Conservation (phyloP, 2,329 filamentous ascomycete genomes). For the Venturiaceae sp. region DNA sequence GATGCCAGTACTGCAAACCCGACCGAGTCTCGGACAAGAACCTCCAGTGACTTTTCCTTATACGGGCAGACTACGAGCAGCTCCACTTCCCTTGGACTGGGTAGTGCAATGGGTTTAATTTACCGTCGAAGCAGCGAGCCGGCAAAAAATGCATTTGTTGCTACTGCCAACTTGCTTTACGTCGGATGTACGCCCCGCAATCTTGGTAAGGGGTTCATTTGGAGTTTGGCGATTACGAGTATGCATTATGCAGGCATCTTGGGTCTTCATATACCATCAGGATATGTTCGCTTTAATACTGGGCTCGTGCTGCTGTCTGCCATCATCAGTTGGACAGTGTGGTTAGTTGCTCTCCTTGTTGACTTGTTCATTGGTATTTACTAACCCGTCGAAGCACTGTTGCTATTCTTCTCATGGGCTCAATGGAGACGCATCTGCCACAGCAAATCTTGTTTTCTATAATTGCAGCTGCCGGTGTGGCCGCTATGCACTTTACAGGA, state of each 20-base stretch:
- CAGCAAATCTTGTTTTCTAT: slow-evolving; percentile 22
- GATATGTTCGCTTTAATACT: slow-evolving; percentile 17
- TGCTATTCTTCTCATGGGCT: slow-evolving; percentile 21
- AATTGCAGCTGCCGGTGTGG: slow-evolving; percentile 23
- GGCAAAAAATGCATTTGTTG: slow-evolving; percentile 14
- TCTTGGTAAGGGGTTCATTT: slow-evolving; percentile 20
- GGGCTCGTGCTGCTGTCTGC: slow-evolving; percentile 19
- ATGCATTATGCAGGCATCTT: slow-evolving; percentile 25
- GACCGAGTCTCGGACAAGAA: not conserved
- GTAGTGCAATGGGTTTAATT: slow-evolving; percentile 2
- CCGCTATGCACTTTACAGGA: slow-evolving; percentile 26
- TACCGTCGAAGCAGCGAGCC: not conserved
- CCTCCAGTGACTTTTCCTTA: slow-evolving; percentile 7
- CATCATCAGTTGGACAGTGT: slow-evolving; percentile 23
- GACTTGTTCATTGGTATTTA: not conserved
- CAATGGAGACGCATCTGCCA: slow-evolving; percentile 21
- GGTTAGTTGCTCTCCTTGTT: not conserved
- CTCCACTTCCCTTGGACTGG: slow-evolving; percentile 1
- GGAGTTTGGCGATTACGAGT: slow-evolving; percentile 21
- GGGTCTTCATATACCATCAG: slow-evolving; percentile 20
- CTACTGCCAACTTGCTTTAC: slow-evolving; percentile 14
- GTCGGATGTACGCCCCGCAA: slow-evolving; percentile 16
- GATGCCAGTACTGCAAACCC: not conserved
- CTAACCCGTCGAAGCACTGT: slow-evolving; percentile 12
- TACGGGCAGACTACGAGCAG: not conserved